Evolutionary conservation across 441 rosid genomes (phyloP).

Genomic region (Metrosideros polymorpha): DNA sequence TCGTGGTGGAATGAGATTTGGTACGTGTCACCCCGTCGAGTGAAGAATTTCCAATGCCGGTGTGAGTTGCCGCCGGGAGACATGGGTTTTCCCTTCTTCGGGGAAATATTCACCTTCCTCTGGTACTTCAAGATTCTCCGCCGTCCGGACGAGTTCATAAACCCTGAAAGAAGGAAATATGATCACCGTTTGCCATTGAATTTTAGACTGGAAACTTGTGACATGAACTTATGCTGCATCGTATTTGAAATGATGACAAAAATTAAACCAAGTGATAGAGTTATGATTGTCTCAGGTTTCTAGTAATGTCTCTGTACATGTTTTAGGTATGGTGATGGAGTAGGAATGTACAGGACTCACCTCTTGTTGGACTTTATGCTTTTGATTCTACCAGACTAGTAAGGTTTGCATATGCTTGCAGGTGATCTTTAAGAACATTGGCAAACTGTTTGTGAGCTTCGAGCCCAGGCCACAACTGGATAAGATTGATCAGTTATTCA

Average conservation of each 20-base stretch:
- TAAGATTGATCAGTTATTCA: no score
- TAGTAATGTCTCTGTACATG: background rate
- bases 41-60: background rate
- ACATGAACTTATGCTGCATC: background rate
- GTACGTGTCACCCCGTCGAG: conserved; percentile 8
- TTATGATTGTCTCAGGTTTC: background rate
- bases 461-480: no score
- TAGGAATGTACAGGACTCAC: conserved; percentile 16
- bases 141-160: conserved; percentile 27
- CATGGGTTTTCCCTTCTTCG: conserved; percentile 25
- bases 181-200: background rate
- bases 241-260: background rate
- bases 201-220: background rate
- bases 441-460: no score
- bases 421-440: no score
- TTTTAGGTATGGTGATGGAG: conserved; percentile 26
- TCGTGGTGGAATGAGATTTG: conserved; percentile 46
- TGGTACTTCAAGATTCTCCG: conserved; percentile 28
- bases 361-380: no score
- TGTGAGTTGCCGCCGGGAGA: conserved; percentile 22
- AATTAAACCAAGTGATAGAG: background rate
- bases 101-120: conserved; percentile 25
- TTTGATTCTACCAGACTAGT: no score
- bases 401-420: no score
- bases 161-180: conserved; percentile 23